phyloP scores from a whole-genome alignment of 805 yeast genomes.

The Henningerozyma blattae region DNA sequence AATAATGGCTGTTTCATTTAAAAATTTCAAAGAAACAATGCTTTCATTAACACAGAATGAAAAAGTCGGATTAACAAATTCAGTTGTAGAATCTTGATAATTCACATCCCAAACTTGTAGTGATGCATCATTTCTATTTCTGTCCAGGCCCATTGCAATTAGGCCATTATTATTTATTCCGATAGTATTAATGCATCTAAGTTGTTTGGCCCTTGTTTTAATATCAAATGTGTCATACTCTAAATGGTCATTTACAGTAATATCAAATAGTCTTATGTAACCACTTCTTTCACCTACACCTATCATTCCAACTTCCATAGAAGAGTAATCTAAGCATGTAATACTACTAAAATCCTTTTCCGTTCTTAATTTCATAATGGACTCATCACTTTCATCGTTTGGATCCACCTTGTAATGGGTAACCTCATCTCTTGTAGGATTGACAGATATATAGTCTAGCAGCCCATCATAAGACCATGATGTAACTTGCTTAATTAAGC shows the following conservation, averaged over 20 bases:
- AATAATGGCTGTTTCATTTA: constrained; percentile 47
- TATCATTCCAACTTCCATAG: constrained; percentile 40
- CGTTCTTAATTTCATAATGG: constrained; percentile 38
- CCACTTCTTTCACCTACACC: constrained; percentile 74
- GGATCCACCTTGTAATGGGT: constrained; percentile 47
- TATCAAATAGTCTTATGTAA: constrained; percentile 47
- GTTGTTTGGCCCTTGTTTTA: constrained; percentile 44
- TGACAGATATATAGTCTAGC: constrained; percentile 40
- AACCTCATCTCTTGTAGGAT: constrained; percentile 74
- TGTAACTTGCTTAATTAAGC: constrained; percentile 21
- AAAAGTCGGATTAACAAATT: constrained; percentile 40
- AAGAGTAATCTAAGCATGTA: constrained; percentile 55
- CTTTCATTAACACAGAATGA: constrained; percentile 65
- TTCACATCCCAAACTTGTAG: constrained; percentile 72
- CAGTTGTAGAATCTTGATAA: constrained; percentile 42
- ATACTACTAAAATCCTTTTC: constrained; percentile 56
- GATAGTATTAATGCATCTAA: constrained; percentile 64
- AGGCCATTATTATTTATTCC: constrained; percentile 55
- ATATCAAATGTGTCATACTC: constrained; percentile 10
- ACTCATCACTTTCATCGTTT: constrained; percentile 38
- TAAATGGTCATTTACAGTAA: constrained; percentile 22
- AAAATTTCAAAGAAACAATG: constrained; percentile 54
- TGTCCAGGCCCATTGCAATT: constrained; percentile 69
- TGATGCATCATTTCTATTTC: constrained; percentile 64
- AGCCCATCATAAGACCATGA: constrained; percentile 22